phyloP scores from a whole-genome alignment of 306 rosid genomes.

The Malus orientalis region DNA sequence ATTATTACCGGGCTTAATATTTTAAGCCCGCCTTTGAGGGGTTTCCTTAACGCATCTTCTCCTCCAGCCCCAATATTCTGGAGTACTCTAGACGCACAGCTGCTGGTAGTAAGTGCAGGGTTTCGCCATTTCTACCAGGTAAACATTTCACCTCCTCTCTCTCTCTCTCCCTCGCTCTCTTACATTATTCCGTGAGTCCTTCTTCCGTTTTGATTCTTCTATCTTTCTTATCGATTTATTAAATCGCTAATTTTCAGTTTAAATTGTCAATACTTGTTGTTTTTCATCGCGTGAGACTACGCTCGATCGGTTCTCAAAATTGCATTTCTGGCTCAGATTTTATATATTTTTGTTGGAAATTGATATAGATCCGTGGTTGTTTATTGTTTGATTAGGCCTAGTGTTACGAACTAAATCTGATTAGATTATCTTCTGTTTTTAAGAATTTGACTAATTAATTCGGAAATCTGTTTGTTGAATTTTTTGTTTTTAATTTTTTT shows the following conservation, averaged over 20 bases:
- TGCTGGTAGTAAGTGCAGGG: neutral
- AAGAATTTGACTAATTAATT: neutral
- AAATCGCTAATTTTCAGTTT: neutral
- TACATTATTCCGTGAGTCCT: neutral
- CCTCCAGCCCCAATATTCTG: neutral
- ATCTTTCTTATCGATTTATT: neutral
- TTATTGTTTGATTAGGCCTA: neutral
- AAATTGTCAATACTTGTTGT: neutral
- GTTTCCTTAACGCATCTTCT: neutral
- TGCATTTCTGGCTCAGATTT: neutral
- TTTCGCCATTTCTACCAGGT: slow-evolving; percentile 1
- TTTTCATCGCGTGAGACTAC: neutral
- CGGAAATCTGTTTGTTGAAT: neutral
- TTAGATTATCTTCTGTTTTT: neutral
- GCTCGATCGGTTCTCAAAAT: neutral
- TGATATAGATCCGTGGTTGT: neutral
- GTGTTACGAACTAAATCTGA: neutral
- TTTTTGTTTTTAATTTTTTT: neutral
- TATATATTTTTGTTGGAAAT: neutral
- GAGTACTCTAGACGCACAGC: neutral
- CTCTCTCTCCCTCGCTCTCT: neutral
- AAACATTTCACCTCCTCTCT: neutral
- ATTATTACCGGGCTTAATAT: neutral
- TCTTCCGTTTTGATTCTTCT: neutral
- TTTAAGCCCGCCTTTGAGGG: neutral